phyloP scores from a whole-genome alignment of 345 rosid genomes.

The Moricandia arvensis region DNA sequence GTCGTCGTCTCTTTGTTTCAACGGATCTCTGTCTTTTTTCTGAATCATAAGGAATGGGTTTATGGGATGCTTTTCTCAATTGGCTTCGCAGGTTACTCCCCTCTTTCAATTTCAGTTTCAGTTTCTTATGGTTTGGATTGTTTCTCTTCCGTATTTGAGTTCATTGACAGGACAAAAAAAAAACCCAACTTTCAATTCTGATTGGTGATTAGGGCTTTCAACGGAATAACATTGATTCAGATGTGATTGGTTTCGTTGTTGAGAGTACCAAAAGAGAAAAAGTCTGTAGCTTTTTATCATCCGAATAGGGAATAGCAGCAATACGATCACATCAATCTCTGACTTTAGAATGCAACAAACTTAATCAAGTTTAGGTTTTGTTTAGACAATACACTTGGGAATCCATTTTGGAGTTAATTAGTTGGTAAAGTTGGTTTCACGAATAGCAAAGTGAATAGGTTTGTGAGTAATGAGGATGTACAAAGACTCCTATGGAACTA shows the following conservation, averaged over 20 bases:
- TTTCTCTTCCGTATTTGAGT: not conserved
- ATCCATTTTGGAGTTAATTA: not conserved
- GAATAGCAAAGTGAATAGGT: not conserved
- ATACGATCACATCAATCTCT: slow-evolving; percentile 7
- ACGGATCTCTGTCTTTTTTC: slow-evolving; percentile 22
- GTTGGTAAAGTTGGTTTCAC: not conserved
- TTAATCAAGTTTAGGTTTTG: not conserved
- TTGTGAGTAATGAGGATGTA: not conserved
- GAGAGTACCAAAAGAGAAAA: not conserved
- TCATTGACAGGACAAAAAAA: not conserved
- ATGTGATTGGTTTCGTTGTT: not conserved
- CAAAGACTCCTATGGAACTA: not conserved
- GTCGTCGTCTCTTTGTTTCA: no score
- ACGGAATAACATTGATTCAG: not conserved
- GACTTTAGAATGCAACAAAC: not conserved
- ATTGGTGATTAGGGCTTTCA: slow-evolving; percentile 11
- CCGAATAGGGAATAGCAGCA: not conserved
- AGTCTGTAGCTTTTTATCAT: not conserved
- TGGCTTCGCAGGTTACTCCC: slow-evolving; percentile 67
- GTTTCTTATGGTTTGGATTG: not conserved
- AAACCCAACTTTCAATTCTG: not conserved
- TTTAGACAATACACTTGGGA: not conserved
- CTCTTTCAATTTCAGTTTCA: not conserved
- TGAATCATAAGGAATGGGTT: slow-evolving; percentile 46
- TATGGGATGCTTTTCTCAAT: slow-evolving; percentile 73